Base-by-base conservation (phyloP, 1,139 yeast genomes). In the Kluyveromyces marxianus region DNA sequence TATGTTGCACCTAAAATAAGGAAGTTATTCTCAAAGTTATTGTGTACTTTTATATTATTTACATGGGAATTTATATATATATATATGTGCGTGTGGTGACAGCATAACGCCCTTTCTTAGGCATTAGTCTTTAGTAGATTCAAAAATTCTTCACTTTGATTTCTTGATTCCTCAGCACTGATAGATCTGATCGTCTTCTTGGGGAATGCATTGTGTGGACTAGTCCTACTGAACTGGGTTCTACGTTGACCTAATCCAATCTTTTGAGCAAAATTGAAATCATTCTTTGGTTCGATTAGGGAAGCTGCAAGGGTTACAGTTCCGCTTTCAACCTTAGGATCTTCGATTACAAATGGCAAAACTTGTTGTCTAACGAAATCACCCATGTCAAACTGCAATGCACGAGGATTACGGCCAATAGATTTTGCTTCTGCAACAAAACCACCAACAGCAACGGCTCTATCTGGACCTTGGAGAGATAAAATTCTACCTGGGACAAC, bases 371-470 rank as follows among this genome's bases (percentile, higher is more conserved):
- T 57, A 35, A 59, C 51, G 42, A 59, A 60, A 48, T 57, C 62
- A 41, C 63, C 63, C 55, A 53, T 55, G 39, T 50, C 50, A 42
- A 56, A 53, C 39, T 54, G 55, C 29, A 52, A 49, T 42, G 54
- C 56, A 30, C 57, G 57, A 14, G 56, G 51, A 46, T 55, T 54
- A 28, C 54, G 54, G n/a, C 56, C 52, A 25, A 55, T 50, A 14
- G 59, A 56, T 25, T 56, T 54, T 2, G 58, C 57, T 60, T 69
- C 54, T 3, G 66, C 80, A 38, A 82, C 72, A 54, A 85, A 83
- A n/a, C 95, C 95, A 58, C 85, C 94, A 53, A 83, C 71, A 6
- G 87, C 90, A 29, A 81, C 82, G 44, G 72, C 74, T 49, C 75
- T 70, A 41, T 60, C 63, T 28, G 53, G 50, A n/a, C 63, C 55